phyloP scores from a whole-genome alignment of 192 early-diverging fungal species.

The Coemansia sp. region DNA sequence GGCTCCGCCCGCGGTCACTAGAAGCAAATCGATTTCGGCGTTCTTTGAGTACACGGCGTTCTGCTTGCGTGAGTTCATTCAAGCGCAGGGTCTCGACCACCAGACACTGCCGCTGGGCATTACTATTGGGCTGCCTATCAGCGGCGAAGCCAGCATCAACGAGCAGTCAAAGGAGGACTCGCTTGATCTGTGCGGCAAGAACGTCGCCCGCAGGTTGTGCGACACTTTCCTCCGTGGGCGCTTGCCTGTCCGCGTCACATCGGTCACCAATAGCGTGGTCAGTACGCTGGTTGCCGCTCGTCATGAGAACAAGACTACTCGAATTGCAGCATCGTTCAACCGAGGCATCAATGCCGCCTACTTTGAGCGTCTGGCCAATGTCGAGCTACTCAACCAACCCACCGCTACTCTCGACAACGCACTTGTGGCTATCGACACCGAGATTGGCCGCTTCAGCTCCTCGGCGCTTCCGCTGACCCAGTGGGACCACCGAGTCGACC shows the following conservation, averaged over 20 bases:
- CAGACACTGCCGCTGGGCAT: constrained; percentile 65
- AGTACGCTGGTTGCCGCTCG: constrained; percentile 86
- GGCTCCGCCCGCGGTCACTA: constrained; percentile 52
- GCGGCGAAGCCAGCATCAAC: constrained; percentile 52
- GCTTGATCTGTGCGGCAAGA: constrained; percentile 65
- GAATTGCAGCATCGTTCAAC: constrained; percentile 85
- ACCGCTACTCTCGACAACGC: too few relatives aligned
- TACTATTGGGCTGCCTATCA: constrained; percentile 90
- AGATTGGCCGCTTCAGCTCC: constrained; percentile 84
- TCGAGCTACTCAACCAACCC: constrained; percentile 58
- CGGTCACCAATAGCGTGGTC: constrained; percentile 94
- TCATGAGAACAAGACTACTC: constrained; percentile 70
- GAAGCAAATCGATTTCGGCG: constrained; percentile 4
- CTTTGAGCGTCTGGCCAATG: constrained; percentile 74
- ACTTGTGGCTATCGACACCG: constrained; percentile 89
- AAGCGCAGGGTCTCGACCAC: constrained; percentile 14
- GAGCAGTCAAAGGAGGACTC: constrained; percentile 54
- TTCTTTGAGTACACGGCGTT: constrained; percentile 85
- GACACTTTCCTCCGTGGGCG: constrained; percentile 68
- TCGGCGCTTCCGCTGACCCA: constrained; percentile 74
- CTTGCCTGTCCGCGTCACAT: constrained; percentile 78
- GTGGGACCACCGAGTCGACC: constrained; percentile 83
- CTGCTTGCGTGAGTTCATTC: constrained; percentile 76
- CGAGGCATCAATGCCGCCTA: constrained; percentile 95
- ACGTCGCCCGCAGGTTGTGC: constrained; percentile 76